Conservation (phyloP, 805 yeast species). For the Zygoascus bituminiphila region DNA sequence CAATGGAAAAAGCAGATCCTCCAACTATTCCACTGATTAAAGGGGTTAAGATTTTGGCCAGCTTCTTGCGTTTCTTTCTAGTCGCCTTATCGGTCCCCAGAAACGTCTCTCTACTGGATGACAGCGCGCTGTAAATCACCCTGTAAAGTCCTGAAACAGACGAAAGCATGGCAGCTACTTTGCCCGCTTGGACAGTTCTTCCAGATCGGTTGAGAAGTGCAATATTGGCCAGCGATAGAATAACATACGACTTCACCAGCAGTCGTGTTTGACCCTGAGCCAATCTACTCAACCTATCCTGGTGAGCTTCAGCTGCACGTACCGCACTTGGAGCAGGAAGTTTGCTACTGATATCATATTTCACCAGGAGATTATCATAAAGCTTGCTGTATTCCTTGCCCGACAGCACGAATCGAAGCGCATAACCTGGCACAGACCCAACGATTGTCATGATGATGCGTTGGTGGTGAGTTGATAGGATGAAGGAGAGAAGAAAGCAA, state of each 20-base stretch:
- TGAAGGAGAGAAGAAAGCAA: background rate
- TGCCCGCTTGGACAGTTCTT: conserved; percentile 3
- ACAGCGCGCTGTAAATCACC: conserved; percentile 6
- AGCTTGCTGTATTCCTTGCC: conserved; percentile 19
- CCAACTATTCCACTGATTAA: conserved; percentile 21
- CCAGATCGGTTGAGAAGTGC: conserved; percentile 9
- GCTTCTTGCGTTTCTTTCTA: conserved; percentile 6
- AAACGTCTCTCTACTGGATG: conserved; percentile 3
- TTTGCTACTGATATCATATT: background rate
- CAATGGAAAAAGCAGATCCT: conserved; percentile 19
- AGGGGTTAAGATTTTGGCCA: conserved; percentile 10
- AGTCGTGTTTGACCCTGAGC: conserved; percentile 20
- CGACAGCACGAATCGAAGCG: conserved; percentile 20
- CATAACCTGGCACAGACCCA: conserved; percentile 10
- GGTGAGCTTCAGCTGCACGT: background rate
- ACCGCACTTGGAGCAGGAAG: conserved; percentile 1
- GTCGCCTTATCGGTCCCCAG: background rate
- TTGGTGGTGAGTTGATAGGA: background rate
- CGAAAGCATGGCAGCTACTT: conserved; percentile 12
- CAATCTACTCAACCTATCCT: conserved; percentile 9
- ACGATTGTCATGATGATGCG: background rate
- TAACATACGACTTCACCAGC: conserved; percentile 14
- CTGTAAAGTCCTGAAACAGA: conserved; percentile 15
- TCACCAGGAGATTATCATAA: conserved; percentile 6
- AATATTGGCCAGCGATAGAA: conserved; percentile 11